Percentiles rank a stretch among this genome's conserved stretches.
Conservation (phyloP, 257 asterid species). For the Nicotiana benthamiana region DNA sequence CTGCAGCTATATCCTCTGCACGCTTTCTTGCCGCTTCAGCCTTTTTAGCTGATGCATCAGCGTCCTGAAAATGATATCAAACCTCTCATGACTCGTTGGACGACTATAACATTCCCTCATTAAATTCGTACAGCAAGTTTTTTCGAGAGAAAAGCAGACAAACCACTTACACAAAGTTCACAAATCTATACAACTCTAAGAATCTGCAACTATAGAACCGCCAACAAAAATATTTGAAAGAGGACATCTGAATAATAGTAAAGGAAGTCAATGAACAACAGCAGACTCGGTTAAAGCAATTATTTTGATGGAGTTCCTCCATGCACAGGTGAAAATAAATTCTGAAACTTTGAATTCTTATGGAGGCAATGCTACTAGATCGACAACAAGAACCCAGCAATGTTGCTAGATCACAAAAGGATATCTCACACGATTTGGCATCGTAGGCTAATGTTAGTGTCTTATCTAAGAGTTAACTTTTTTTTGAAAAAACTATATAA, state of each 20-base stretch:
- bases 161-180: not conserved
- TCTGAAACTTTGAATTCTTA: not conserved
- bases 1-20: conserved; percentile 74
- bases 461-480: not conserved
- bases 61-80: conserved; percentile 35
- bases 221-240: not conserved
- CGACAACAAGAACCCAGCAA: no score
- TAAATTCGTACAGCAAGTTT: not conserved
- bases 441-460: no score
- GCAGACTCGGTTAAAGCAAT: not conserved
- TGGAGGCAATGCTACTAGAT: no score
- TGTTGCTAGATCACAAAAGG: no score
- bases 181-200: not conserved
- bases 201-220: not conserved
- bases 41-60: conserved; percentile 56
- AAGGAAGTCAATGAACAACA: not conserved
- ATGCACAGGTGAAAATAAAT: no score
- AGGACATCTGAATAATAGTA: not conserved
- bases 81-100: not conserved
- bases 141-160: not conserved
- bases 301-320: not conserved
- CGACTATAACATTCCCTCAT: not conserved
- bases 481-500: no score
- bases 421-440: no score
- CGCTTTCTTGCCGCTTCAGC: conserved; percentile 64